Conservation (phyloP, 495 filamentous ascomycete species). For the Hyaloscypha variabilis region DNA sequence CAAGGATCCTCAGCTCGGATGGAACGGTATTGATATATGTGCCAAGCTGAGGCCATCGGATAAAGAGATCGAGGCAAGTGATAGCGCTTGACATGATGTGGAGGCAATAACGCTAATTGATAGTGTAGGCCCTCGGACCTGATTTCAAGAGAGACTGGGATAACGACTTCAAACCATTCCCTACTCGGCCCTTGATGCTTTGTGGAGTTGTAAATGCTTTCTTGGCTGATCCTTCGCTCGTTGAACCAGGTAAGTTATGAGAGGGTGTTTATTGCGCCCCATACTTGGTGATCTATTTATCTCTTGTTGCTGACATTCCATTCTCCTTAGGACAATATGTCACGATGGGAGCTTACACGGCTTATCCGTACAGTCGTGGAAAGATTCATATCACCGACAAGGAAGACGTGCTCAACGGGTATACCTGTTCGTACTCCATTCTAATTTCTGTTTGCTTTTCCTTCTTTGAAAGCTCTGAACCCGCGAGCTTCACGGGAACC, state of each 20-base stretch:
- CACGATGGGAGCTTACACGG: slow-evolving; percentile 42
- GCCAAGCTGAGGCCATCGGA: slow-evolving; percentile 46
- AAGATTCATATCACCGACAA: slow-evolving; percentile 54
- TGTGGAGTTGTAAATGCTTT: slow-evolving; percentile 37
- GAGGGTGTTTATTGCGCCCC: not conserved
- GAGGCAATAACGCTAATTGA: too few species aligned
- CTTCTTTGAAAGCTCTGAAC: too few species aligned
- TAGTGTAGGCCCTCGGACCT: slow-evolving; percentile 33
- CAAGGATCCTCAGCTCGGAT: slow-evolving; percentile 37
- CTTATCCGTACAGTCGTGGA: slow-evolving; percentile 59
- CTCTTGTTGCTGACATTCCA: not conserved
- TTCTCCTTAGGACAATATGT: slow-evolving; percentile 37
- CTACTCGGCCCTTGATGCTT: slow-evolving; percentile 43
- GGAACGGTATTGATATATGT: slow-evolving; percentile 40
- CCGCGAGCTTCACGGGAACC: too few species aligned
- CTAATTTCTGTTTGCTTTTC: too few species aligned
- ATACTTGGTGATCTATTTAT: not conserved
- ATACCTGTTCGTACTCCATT: too few species aligned
- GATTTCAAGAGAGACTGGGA: slow-evolving; percentile 47
- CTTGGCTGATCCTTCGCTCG: slow-evolving; percentile 42
- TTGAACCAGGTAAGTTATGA: slow-evolving; percentile 34
- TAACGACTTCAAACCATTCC: slow-evolving; percentile 42
- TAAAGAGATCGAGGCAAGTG: slow-evolving; percentile 34
- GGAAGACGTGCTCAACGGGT: slow-evolving; percentile 37
- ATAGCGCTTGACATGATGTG: too few species aligned